Base-by-base conservation (phyloP, 140 eudicot genomes). In the Senecio squalidus region DNA sequence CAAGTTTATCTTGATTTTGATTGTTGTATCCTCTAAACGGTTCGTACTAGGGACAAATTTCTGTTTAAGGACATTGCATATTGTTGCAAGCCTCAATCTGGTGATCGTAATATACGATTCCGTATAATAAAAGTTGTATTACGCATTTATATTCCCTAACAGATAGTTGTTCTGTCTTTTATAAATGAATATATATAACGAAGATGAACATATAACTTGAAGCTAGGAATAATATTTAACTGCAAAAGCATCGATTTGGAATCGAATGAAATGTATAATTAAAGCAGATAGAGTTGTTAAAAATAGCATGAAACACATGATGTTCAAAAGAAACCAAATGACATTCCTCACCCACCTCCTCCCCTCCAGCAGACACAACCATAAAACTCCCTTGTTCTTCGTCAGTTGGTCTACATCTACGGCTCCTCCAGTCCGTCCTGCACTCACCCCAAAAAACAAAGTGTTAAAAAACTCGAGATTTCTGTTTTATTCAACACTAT, bases 331-430 rank as follows among this genome's bases (percentile, higher is more conserved):
- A 65, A 59, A 48, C n/a, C 75, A 69, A 36, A 78, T 74, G 80
- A 79, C 84, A 79, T 79, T 79, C 68, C 66, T 50, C 54, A 81
- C 78, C 84, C 84, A 79, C 80, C 80, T 74, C 84, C 80, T n/a
- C 24, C 56, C 60, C 57, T 21, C 39, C 55, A 40, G 28, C 55
- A 62, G 67, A 66, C 64, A 70, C 58, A 39, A 40, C 64, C 58
- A 27, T 17, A 18, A 67, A 14, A 36, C 29, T 44, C 36, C 24
- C 22, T 29, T 36, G 22, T 52, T 68, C 50, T 23, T 30, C 67
- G 22, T 29, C n/a, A n/a, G n/a, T n/a, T n/a, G 39, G 48, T 23
- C 11, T 25, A 27, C 63, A 29, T 9, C 60, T 73, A 78, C 16
- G 84, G 67, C 64, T 78, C 84, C 33, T 79, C 84, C 26, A 74